Evolutionary conservation across 805 yeast species (phyloP).

Genomic region (Candida loeiensis): DNA sequence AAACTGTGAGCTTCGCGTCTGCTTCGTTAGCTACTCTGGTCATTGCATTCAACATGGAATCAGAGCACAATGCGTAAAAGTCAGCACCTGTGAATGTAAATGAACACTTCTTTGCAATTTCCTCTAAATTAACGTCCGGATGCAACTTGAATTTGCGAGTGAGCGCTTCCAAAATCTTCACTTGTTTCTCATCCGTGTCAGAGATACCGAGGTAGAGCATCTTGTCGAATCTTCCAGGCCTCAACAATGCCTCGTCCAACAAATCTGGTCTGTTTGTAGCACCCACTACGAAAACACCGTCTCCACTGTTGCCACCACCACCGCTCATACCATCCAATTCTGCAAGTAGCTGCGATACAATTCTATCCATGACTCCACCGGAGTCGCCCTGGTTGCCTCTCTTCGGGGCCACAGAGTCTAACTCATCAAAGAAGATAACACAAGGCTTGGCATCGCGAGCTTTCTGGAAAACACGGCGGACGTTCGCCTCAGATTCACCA

Average conservation of each 20-base stretch:
- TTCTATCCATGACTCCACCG: slow-evolving; percentile 98
- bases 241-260: slow-evolving; percentile 84
- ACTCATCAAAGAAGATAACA: slow-evolving; percentile 94
- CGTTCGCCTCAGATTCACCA: slow-evolving; percentile 98
- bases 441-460: slow-evolving; percentile 98
- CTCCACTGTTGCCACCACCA: slow-evolving; percentile 48
- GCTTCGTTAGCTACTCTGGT: slow-evolving; percentile 77
- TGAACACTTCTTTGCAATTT: slow-evolving; percentile 69
- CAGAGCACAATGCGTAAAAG: slow-evolving; percentile 92
- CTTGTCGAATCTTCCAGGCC: slow-evolving; percentile 96
- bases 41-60: slow-evolving; percentile 96
- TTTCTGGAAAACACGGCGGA: slow-evolving; percentile 85
- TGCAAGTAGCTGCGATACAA: slow-evolving; percentile 90
- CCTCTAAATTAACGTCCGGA: slow-evolving; percentile 53
- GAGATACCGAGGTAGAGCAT: slow-evolving; percentile 91
- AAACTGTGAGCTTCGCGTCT: slow-evolving; percentile 57
- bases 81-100: slow-evolving; percentile 97
- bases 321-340: slow-evolving; percentile 96
- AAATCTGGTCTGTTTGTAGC: slow-evolving; percentile 97
- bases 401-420: slow-evolving; percentile 97
- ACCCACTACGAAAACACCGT: slow-evolving; percentile 97
- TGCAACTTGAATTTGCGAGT: slow-evolving; percentile 75
- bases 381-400: slow-evolving; percentile 98
- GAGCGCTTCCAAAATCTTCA: slow-evolving; percentile 79
- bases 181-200: slow-evolving; percentile 86